Base-by-base conservation (phyloP, 306 rosid genomes). In the Bauhinia variegata region DNA sequence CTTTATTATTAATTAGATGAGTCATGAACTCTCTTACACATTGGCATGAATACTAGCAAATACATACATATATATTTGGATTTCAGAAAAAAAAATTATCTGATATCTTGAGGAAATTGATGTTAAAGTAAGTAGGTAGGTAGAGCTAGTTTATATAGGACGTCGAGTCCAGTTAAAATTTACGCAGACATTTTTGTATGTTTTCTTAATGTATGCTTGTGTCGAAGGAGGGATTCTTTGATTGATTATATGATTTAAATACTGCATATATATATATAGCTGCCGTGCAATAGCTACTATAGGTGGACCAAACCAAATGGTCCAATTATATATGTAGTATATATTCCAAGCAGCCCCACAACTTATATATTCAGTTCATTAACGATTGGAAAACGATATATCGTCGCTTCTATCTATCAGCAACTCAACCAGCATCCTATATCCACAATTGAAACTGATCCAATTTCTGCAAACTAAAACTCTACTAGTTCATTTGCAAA, bases 281-380 rank as follows among this genome's bases (percentile, higher is more conserved):
- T 58, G 38, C 31, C 18, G 17, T 8, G 43, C 17, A 37, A 2
- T 41, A 37, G 46, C 38, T 68, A 18, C 31, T 13, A 34, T 34
- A 65, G 33, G 73, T 57, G 81, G 74, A 51, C 77, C 65, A 57
- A 64, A 51, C 77, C 65, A 57, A 64, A 70, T 39, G 56, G 68
- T 48, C 80, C 65, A 34, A 48, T 47, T 33, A 54, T n/a, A n/a
- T n/a, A n/a, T n/a, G n/a, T n/a, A n/a, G n/a, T n/a, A n/a, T n/a
- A 5, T 13, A n/a, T 66, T 30, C 17, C 58, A 46, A 46, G 4
- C 32, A 18, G 44, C n/a, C 71, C 23, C 31, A 5, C 41, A 23
- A 23, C 12, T 39, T 63, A 61, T 16, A 53, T 63, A 61, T 16
- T 61, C 68, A 71, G 44, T 36, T 63, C 17, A 54, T n/a, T n/a